phyloP scores from a whole-genome alignment of 441 rosid species.

The Brassica balearica region DNA sequence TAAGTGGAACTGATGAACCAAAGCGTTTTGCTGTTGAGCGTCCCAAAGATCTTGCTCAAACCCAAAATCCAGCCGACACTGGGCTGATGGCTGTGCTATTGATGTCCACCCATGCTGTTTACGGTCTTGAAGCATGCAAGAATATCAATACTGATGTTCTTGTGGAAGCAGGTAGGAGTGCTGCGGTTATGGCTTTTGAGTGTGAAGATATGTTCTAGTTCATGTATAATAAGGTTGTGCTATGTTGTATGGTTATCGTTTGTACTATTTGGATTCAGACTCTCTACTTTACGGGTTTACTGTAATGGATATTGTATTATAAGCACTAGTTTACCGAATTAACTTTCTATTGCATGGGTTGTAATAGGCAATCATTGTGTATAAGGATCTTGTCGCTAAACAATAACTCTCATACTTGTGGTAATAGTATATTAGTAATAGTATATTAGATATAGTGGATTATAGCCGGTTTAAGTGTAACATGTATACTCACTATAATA shows the following conservation, averaged over 20 bases:
- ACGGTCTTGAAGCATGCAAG: neutral
- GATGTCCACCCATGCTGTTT: neutral
- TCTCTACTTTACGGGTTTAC: neutral
- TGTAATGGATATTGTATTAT: too few species aligned
- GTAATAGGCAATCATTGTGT: too few species aligned
- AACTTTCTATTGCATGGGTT: too few species aligned
- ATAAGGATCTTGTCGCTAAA: too few species aligned
- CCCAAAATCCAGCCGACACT: neutral
- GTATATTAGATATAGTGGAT: too few species aligned
- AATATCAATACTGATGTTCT: neutral
- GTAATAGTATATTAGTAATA: too few species aligned
- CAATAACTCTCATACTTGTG: too few species aligned
- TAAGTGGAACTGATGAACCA: neutral
- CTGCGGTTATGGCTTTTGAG: neutral
- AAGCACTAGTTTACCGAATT: too few species aligned
- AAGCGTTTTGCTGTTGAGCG: neutral
- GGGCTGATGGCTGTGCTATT: neutral
- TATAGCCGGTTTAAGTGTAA: too few species aligned
- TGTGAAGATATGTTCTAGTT: neutral
- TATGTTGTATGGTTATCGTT: neutral
- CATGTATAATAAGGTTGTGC: neutral
- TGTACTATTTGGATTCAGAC: neutral
- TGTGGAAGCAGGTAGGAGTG: neutral
- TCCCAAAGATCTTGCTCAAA: neutral
- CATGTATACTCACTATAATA: too few species aligned